Percentiles rank a stretch among this genome's conserved stretches.
phyloP scores from a whole-genome alignment of 2,329 filamentous ascomycete genomes.

The Neopestalotiopsis rosae region DNA sequence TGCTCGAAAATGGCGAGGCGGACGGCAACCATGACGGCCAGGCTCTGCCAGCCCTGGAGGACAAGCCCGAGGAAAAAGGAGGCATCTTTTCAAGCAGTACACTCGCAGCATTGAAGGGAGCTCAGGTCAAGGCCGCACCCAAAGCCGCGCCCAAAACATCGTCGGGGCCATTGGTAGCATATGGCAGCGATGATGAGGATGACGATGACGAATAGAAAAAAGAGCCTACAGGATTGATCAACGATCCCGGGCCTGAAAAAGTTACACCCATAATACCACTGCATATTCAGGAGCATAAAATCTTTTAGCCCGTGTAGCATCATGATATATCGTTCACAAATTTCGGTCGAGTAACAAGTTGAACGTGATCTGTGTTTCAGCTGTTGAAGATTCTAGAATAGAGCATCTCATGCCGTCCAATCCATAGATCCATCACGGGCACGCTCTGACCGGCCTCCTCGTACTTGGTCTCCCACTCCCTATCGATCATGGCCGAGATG shows the following conservation, averaged over 20 bases:
- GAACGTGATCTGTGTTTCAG: constrained; percentile 40
- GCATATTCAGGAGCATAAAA: not conserved
- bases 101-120: constrained; percentile 74
- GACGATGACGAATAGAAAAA: constrained; percentile 38
- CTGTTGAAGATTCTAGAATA: constrained; percentile 91
- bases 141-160: constrained; percentile 58
- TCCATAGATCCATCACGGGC: constrained; percentile 81
- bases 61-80: constrained; percentile 45
- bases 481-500: constrained; percentile 62
- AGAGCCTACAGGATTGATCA: not conserved
- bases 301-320: not conserved
- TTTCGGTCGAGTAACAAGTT: too few relatives aligned
- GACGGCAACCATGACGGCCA: constrained; percentile 46
- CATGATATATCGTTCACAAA: not conserved
- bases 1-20: constrained; percentile 63
- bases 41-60: constrained; percentile 43
- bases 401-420: constrained; percentile 80
- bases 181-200: constrained; percentile 87
- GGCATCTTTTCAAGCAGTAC: constrained; percentile 86
- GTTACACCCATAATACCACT: not conserved
- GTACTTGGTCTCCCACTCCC: constrained; percentile 62
- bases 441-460: constrained; percentile 77
- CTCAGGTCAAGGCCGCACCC: constrained; percentile 58
- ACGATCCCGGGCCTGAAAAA: not conserved
- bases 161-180: constrained; percentile 80